Conservation (phyloP, 176 grass and related monocot species). For the Dendrocalamus sinicus region DNA sequence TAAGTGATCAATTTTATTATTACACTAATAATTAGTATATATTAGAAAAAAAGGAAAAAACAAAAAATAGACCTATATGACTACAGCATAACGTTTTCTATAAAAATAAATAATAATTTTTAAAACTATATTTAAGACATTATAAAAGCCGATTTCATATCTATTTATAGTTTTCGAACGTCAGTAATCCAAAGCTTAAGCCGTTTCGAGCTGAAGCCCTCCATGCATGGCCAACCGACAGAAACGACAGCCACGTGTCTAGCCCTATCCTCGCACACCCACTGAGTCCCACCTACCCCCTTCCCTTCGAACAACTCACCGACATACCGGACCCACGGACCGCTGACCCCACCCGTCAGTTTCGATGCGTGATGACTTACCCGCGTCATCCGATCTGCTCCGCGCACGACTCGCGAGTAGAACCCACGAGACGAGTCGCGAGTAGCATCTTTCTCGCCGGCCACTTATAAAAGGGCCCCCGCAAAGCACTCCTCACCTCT, state of each 20-base stretch:
- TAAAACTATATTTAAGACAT: too few relatives aligned
- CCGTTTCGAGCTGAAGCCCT: neutral
- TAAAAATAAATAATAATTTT: too few relatives aligned
- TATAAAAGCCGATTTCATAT: too few relatives aligned
- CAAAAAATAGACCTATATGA: too few relatives aligned
- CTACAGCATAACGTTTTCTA: too few relatives aligned
- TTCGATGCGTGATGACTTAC: fast-evolving
- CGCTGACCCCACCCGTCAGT: neutral
- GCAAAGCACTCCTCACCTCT: constrained; percentile 36
- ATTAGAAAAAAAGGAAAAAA: too few relatives aligned
- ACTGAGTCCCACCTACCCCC: fast-evolving
- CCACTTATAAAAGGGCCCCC: constrained; percentile 19
- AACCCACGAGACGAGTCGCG: neutral
- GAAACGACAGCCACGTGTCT: neutral
- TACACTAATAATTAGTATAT: too few relatives aligned
- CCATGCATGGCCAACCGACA: neutral
- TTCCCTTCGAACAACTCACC: neutral
- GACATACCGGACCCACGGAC: fast-evolving
- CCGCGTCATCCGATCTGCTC: constrained; percentile 20
- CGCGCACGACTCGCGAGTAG: neutral
- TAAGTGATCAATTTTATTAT: too few relatives aligned
- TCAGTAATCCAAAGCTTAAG: too few relatives aligned
- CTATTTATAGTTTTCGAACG: too few relatives aligned
- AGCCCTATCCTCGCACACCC: neutral
- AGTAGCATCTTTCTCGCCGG: neutral